Conservation (phyloP, 1,139 yeast genomes). For the Nadsonia starkeyi-henricii region DNA sequence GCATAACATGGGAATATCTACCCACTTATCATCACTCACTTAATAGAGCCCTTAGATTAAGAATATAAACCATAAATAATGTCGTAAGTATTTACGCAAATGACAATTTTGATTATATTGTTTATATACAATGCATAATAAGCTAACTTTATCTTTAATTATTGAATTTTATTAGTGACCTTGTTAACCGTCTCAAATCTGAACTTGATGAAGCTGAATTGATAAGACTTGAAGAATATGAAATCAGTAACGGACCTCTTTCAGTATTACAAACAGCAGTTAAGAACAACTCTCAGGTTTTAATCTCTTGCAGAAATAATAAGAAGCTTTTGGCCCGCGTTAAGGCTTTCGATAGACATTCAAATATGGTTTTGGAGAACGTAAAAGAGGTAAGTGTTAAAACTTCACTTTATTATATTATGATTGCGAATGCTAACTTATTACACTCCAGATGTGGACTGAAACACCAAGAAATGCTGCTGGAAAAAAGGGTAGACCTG, state of each 20-base stretch:
- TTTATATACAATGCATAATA: no score
- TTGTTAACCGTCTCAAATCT: slow-evolving; percentile 19
- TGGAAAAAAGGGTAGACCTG: slow-evolving; percentile 58
- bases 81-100: no score
- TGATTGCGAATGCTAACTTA: background rate
- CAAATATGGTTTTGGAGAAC: slow-evolving; percentile 82
- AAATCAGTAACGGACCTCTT: slow-evolving; percentile 84
- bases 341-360: slow-evolving; percentile 91
- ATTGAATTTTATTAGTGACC: background rate
- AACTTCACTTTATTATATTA: background rate
- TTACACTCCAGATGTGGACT: slow-evolving; percentile 44
- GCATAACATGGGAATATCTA: no score
- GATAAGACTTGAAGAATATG: slow-evolving; percentile 75
- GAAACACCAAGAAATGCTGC: slow-evolving; percentile 50
- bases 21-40: no score
- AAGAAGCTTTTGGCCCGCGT: slow-evolving; percentile 83
- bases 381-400: slow-evolving; percentile 51
- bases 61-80: no score
- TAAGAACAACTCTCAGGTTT: slow-evolving; percentile 57
- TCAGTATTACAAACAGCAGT: slow-evolving; percentile 73
- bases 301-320: slow-evolving; percentile 83
- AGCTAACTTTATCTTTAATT: background rate
- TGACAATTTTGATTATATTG: no score
- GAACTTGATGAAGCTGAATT: slow-evolving; percentile 75
- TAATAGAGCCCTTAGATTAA: no score